A percentile compares a stretch with the other conserved stretches of the same genome.
Evolutionary conservation across 2,329 filamentous ascomycete genomes (phyloP).

Genomic region (Myriosclerotinia curreyana): DNA sequence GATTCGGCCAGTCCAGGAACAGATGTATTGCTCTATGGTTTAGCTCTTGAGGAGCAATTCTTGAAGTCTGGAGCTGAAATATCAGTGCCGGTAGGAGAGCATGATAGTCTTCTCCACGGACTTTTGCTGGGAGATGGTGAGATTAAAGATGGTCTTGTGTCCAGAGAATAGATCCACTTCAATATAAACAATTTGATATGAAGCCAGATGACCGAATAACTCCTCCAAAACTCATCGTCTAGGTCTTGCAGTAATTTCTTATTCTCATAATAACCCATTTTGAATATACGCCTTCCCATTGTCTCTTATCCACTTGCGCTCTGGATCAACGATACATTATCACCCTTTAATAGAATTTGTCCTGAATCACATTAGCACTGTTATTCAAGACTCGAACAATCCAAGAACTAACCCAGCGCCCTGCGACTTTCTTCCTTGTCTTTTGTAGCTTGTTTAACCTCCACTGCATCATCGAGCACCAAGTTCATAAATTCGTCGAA

Average conservation of each 20-base stretch:
- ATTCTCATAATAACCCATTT: conserved; percentile 26
- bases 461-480: conserved; percentile 90
- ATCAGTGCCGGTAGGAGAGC: conserved; percentile 68
- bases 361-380: conserved; percentile 43
- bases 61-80: conserved; percentile 56
- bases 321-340: conserved; percentile 63
- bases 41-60: conserved; percentile 84
- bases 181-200: conserved; percentile 20
- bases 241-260: conserved; percentile 28
- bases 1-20: conserved; percentile 55
- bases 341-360: conserved; percentile 64
- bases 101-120: conserved; percentile 79
- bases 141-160: conserved; percentile 44
- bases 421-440: conserved; percentile 75
- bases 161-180: conserved; percentile 24
- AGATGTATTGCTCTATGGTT: conserved; percentile 62
- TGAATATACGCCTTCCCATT: conserved; percentile 32
- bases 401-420: conserved; percentile 64
- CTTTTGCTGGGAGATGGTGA: conserved; percentile 69
- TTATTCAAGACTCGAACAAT: conserved; percentile 13
- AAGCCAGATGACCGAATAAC: conserved; percentile 22
- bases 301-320: conserved; percentile 40
- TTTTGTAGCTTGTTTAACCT: conserved; percentile 84
- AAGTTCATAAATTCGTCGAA: conserved; percentile 99
- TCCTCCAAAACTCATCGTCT: conserved; percentile 21